A percentile compares a stretch with the other conserved stretches of the same genome.
phyloP scores from a whole-genome alignment of 1,139 yeast genomes.

The Suhomyces wounanorum region DNA sequence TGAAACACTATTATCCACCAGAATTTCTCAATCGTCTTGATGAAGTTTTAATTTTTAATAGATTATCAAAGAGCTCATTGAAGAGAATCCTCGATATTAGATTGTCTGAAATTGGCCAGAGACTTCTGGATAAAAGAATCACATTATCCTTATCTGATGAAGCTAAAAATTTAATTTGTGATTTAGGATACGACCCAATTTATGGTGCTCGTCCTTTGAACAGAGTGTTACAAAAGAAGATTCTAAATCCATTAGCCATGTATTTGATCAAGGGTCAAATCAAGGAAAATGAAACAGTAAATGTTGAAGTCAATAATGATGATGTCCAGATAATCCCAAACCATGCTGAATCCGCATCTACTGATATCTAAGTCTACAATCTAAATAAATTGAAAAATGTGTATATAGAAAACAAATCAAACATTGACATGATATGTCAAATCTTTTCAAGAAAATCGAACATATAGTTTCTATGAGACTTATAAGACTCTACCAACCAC shows the following conservation, averaged over 20 bases:
- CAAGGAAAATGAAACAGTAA: slow-evolving; percentile 66
- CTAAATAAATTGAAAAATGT: slow-evolving; percentile 2
- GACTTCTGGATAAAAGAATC: slow-evolving; percentile 81
- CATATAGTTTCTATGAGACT: slow-evolving; percentile 1
- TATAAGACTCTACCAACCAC: slow-evolving; percentile 54
- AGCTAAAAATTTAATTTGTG: slow-evolving; percentile 77
- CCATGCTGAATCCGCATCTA: slow-evolving; percentile 25
- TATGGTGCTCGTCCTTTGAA: slow-evolving; percentile 97
- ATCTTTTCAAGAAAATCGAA: neutral
- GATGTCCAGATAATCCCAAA: slow-evolving; percentile 48
- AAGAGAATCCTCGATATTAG: slow-evolving; percentile 82
- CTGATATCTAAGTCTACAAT: neutral
- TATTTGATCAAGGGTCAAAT: slow-evolving; percentile 78
- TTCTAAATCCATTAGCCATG: slow-evolving; percentile 86
- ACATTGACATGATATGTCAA: neutral
- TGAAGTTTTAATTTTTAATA: slow-evolving; percentile 85
- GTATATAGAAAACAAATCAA: slow-evolving; percentile 2
- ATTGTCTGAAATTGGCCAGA: slow-evolving; percentile 72
- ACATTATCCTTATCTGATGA: slow-evolving; percentile 54
- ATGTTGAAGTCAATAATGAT: slow-evolving; percentile 30
- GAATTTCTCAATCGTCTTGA: slow-evolving; percentile 93
- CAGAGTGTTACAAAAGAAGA: slow-evolving; percentile 76
- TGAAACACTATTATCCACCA: slow-evolving; percentile 81
- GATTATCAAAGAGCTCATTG: slow-evolving; percentile 74
- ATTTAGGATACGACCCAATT: slow-evolving; percentile 83